Evolutionary conservation across 257 asterid genomes (phyloP).

Genomic region (Fraxinus americana): DNA sequence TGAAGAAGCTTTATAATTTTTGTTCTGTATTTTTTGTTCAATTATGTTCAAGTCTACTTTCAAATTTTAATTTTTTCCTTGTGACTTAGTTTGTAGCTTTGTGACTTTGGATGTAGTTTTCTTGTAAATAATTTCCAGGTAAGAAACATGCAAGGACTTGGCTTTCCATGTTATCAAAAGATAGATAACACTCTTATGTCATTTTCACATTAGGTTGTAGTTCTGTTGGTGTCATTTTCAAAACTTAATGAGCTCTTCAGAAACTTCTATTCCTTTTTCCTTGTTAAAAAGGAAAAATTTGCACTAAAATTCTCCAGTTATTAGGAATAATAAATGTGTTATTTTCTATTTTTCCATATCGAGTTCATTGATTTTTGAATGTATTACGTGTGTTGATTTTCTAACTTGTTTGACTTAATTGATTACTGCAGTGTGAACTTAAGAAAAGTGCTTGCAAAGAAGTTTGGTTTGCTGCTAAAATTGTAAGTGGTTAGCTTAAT

Average conservation of each 20-base stretch:
- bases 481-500: slow-evolving; percentile 34
- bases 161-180: slow-evolving; percentile 1
- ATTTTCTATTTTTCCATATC: not conserved
- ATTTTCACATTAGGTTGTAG: slow-evolving; percentile 13
- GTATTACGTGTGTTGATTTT: slow-evolving; percentile 15
- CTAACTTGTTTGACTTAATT: slow-evolving; percentile 13
- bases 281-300: not conserved
- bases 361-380: slow-evolving; percentile 10
- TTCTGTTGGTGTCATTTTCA: not conserved
- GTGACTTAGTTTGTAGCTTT: too few species aligned
- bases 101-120: not conserved
- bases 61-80: too few species aligned
- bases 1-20: too few species aligned
- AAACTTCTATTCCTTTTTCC: not conserved
- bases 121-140: not conserved
- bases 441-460: slow-evolving; percentile 68
- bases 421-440: slow-evolving; percentile 49
- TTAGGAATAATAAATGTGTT: too few species aligned
- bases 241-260: not conserved
- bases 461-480: slow-evolving; percentile 70
- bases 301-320: too few species aligned
- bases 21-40: too few species aligned
- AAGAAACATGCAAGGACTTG: not conserved
- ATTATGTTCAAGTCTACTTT: too few species aligned
- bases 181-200: not conserved